Percentiles rank a stretch among this genome's conserved stretches.
These are phyloP conservation scores for Lentinula guzmanii DNA, from an alignment of 768 basidiomycete species.

Conservation along the genomic window DNA sequence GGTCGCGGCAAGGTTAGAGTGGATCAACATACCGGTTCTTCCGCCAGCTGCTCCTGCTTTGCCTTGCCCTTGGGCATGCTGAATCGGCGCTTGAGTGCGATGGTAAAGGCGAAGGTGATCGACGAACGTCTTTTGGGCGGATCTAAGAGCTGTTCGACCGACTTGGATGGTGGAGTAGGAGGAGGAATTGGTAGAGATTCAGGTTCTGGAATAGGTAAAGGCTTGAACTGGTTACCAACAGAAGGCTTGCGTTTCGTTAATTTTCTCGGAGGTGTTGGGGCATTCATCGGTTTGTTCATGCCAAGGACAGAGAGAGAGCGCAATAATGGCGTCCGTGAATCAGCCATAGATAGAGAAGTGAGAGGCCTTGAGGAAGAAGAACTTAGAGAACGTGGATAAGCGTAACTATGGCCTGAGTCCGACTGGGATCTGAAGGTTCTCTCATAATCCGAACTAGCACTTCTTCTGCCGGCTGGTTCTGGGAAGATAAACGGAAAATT, in stretches of 20 bases:
- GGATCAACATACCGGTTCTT: not conserved
- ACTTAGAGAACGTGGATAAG: not conserved
- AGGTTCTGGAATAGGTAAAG: not conserved
- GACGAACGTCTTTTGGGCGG: not conserved
- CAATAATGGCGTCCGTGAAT: constrained; percentile 1
- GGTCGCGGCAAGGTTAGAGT: not conserved
- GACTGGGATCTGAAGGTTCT: constrained; percentile 3
- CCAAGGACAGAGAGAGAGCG: constrained; percentile 1
- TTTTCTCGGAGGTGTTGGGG: not conserved
- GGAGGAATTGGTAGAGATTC: not conserved
- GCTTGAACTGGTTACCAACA: not conserved
- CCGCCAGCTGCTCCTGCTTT: not conserved
- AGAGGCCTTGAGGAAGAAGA: not conserved
- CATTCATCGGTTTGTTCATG: not conserved
- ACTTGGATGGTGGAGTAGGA: not conserved
- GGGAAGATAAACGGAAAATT: constrained; percentile 1
- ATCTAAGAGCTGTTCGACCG: not conserved
- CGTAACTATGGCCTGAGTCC: constrained; percentile 4
- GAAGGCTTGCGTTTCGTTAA: not conserved
- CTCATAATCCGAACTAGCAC: not conserved
- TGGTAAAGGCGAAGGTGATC: not conserved
- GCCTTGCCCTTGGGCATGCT: not conserved
- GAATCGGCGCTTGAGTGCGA: not conserved
- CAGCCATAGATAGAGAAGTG: constrained; percentile 1
- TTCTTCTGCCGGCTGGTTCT: not conserved